phyloP scores from a whole-genome alignment of 2,329 filamentous ascomycete species.

The Fusarium torreyae region DNA sequence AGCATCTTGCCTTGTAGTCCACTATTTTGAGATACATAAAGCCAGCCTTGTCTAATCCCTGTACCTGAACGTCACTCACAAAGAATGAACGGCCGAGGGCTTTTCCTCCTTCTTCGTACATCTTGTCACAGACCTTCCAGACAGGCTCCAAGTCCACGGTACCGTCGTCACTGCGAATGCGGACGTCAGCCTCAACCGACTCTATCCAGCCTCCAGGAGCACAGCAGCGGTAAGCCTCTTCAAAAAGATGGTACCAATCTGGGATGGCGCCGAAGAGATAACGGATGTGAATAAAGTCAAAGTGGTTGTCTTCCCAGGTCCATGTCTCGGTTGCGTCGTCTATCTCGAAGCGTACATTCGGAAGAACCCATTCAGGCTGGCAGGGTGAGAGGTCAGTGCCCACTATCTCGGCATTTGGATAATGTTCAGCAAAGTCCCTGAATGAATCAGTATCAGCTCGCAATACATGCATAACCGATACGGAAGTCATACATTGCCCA shows the following conservation, averaged over 20 bases:
- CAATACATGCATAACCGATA: no score
- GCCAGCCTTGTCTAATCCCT: conserved; percentile 32
- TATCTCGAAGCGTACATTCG: conserved; percentile 42
- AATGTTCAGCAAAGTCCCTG: conserved; percentile 43
- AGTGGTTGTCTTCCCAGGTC: conserved; percentile 34
- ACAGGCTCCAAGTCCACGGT: conserved; percentile 23
- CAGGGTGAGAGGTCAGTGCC: conserved; percentile 44
- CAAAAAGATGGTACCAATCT: conserved; percentile 36
- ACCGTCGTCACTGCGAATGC: conserved; percentile 33
- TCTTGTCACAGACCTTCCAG: not conserved
- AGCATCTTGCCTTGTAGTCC: conserved; percentile 33
- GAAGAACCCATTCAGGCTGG: conserved; percentile 42
- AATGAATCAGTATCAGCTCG: not conserved
- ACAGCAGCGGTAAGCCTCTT: conserved; percentile 42
- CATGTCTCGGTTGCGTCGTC: conserved; percentile 39
- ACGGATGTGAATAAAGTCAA: conserved; percentile 41
- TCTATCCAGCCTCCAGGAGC: conserved; percentile 41
- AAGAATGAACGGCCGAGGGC: conserved; percentile 26
- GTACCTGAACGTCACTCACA: conserved; percentile 29
- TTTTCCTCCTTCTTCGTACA: conserved; percentile 41
- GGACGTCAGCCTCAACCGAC: conserved; percentile 36
- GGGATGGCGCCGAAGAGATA: conserved; percentile 42
- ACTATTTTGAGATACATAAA: conserved; percentile 37
- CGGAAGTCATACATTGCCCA: conserved; percentile 26
- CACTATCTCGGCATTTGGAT: conserved; percentile 26